Conservation (phyloP, 1,284 basidiomycete genomes). For the Cutaneotrichosporon sp. region DNA sequence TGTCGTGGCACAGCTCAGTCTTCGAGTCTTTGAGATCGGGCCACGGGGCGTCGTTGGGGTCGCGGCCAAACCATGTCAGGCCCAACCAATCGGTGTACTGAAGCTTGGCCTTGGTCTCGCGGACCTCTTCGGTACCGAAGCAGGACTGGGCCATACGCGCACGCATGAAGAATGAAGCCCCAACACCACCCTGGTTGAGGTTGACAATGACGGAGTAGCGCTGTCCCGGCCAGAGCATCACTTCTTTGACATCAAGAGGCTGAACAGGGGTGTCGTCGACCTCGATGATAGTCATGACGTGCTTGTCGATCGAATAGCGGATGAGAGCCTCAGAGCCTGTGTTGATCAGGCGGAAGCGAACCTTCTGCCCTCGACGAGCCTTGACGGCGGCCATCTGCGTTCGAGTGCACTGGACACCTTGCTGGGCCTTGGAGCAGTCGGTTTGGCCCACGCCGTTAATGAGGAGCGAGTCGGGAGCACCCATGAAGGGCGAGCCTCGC, state of each 20-base stretch:
- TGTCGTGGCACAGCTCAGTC: constrained; percentile 5
- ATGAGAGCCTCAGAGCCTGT: constrained; percentile 14
- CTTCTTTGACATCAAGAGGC: constrained; percentile 26
- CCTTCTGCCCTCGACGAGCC: background rate
- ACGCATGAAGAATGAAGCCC: constrained; percentile 39
- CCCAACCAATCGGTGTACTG: constrained; percentile 13
- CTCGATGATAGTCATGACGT: constrained; percentile 31
- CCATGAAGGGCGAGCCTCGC: constrained; percentile 8
- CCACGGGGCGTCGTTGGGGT: constrained; percentile 26
- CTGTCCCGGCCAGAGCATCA: constrained; percentile 29
- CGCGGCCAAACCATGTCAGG: constrained; percentile 7
- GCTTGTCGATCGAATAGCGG: constrained; percentile 33
- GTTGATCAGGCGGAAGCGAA: constrained; percentile 29
- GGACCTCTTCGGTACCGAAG: background rate
- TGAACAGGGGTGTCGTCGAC: constrained; percentile 27
- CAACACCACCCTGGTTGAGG: constrained; percentile 26
- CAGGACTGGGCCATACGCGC: constrained; percentile 21
- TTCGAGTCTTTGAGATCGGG: background rate
- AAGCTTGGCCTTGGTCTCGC: constrained; percentile 5
- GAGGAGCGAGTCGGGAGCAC: constrained; percentile 25
- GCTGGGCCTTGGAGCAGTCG: constrained; percentile 6
- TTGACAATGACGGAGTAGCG: constrained; percentile 40
- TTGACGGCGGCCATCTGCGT: background rate
- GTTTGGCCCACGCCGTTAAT: constrained; percentile 30
- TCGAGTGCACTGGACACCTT: constrained; percentile 6